Conservation (phyloP, 2,329 filamentous ascomycete species). For the Arachnomyces sp. region DNA sequence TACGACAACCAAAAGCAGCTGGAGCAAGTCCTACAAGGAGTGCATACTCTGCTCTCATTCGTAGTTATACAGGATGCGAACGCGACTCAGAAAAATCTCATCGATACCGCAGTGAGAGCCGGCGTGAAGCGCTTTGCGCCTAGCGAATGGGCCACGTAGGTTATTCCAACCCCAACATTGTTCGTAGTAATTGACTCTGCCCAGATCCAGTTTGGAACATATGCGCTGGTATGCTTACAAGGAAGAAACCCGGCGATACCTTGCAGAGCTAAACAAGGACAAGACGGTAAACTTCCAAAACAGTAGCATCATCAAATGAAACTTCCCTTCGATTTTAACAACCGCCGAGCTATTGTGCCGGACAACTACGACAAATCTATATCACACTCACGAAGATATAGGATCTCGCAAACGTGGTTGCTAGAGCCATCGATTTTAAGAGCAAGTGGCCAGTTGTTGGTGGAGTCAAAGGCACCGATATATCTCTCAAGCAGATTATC, state of each 20-base stretch:
- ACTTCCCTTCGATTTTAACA: slow-evolving; percentile 29
- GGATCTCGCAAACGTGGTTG: slow-evolving; percentile 32
- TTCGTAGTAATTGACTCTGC: slow-evolving; percentile 1
- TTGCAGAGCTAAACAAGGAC: slow-evolving; percentile 45
- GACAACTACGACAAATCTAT: slow-evolving; percentile 23
- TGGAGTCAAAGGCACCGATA: slow-evolving; percentile 29
- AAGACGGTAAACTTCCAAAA: slow-evolving; percentile 28
- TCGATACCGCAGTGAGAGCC: slow-evolving; percentile 32
- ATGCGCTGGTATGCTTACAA: slow-evolving; percentile 49
- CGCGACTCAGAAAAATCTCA: slow-evolving; percentile 27
- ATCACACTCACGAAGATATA: slow-evolving; percentile 28
- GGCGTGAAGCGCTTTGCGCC: slow-evolving; percentile 37
- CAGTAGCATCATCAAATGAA: slow-evolving; percentile 17
- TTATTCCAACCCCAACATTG: neutral
- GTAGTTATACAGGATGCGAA: slow-evolving; percentile 20
- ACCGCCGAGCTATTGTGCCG: slow-evolving; percentile 24
- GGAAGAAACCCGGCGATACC: slow-evolving; percentile 42
- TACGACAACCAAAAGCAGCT: slow-evolving; percentile 39
- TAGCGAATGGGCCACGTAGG: slow-evolving; percentile 27
- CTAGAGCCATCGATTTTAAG: slow-evolving; percentile 31
- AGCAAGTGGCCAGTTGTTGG: slow-evolving; percentile 36
- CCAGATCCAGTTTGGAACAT: slow-evolving; percentile 24
- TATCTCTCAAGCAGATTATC: slow-evolving; percentile 24
- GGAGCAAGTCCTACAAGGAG: slow-evolving; percentile 34
- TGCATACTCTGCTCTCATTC: slow-evolving; percentile 50